Conservation (phyloP, 306 rosid species). For the Gastrolobium villosum region DNA sequence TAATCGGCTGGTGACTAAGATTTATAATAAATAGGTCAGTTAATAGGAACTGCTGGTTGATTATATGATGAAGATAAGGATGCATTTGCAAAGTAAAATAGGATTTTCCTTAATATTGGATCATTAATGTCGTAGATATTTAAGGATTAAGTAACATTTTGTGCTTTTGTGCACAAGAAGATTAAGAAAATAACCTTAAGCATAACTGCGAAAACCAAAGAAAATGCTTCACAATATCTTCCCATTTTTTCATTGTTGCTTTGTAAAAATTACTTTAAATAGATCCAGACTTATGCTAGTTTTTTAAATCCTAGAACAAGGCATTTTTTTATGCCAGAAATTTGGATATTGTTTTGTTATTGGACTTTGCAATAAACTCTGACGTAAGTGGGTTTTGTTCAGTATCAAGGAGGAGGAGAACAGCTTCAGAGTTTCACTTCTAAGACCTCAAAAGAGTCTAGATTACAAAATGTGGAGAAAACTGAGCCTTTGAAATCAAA, state of each 20-base stretch:
- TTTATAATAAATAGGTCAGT: not conserved
- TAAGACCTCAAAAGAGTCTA: conserved; percentile 49
- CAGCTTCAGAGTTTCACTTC: conserved; percentile 49
- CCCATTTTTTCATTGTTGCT: conserved; percentile 1
- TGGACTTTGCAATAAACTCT: conserved; percentile 30
- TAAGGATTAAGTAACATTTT: conserved; percentile 24
- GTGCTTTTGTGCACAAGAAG: not conserved
- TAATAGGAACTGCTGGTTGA: not conserved
- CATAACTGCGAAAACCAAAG: conserved; percentile 10
- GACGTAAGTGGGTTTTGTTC: conserved; percentile 33
- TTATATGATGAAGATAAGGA: conserved; percentile 11
- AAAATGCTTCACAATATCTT: conserved; percentile 15
- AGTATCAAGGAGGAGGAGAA: conserved; percentile 58
- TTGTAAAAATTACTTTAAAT: conserved; percentile 5
- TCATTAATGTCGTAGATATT: not conserved
- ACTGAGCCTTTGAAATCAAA: conserved; percentile 54
- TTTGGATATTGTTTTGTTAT: conserved; percentile 30
- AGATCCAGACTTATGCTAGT: not conserved
- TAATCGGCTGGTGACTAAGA: not conserved
- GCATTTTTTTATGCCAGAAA: not conserved
- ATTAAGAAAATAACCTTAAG: not conserved
- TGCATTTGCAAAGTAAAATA: not conserved
- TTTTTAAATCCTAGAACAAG: conserved; percentile 6
- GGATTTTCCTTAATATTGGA: conserved; percentile 1
- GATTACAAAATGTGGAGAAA: conserved; percentile 54